Evolutionary conservation across 495 filamentous ascomycete species (phyloP), one percentile per base, ranked within the genome.

Genomic region (Rhizodiscina lignyota): DNA sequence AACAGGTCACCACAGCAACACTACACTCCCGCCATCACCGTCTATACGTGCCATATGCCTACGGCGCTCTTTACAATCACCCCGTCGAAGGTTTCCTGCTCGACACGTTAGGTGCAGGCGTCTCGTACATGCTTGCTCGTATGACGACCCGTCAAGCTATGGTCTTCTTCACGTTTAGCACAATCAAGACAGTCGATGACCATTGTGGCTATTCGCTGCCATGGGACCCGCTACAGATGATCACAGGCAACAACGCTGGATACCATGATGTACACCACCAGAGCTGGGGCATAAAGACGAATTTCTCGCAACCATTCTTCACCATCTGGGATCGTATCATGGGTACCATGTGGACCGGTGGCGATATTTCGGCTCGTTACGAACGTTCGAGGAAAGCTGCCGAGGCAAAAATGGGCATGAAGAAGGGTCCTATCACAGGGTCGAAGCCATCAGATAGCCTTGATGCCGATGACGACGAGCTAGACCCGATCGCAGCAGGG

Each of bases 191-290:
- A 0, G 85, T 97, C 18, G 86, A 94, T 51, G 89, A 97, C 51
- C 89, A 97, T 57, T 94, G 85, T 56, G 89, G 89, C 39, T 97
- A 94, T 48, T 63, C 68, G n/a, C 72, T 97, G 34, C 89, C 89
- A 4, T 96, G 77, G 72, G 87, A 97, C 55, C 89, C 89, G 15
- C 63, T 94, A 41, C 86, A 94, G 63, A 75, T 74, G 49, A 60
- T 93, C 21, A 91, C 82, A 23, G 76, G 79, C 49, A 94, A 97
- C 62, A 94, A 94, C 45, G 82, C 89, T 15, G 76, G 72, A 16
- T 97, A 92, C 56, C 89, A 97, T 54, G 89, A 97, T 53, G 82
- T 97, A 35, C 89, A 97, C 55, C 89, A 97, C 58, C 89, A 97
- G 60, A 92, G 82, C 60, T 97, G 87, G 89, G 89, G 89, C 32